phyloP scores from a whole-genome alignment of 139 green algal species.

The Chara braunii region DNA sequence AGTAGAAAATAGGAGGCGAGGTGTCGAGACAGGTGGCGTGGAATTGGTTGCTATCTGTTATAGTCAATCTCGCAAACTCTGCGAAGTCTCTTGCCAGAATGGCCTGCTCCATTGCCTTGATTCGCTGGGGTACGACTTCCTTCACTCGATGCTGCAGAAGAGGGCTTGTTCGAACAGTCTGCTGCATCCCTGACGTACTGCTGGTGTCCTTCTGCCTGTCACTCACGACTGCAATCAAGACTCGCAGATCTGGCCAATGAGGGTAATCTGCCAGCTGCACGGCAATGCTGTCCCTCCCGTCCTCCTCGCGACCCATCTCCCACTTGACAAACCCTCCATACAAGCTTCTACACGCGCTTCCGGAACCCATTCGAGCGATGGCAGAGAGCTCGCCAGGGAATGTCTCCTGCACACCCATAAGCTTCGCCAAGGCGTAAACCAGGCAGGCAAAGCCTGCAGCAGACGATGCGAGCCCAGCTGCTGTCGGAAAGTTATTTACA shows the following conservation, averaged over 20 bases:
- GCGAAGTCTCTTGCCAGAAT: conserved; percentile 30
- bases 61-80: conserved; percentile 28
- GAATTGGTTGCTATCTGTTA: conserved; percentile 45
- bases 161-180: conserved; percentile 24
- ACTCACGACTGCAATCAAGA: conserved; percentile 39
- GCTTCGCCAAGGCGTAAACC: conserved; percentile 29
- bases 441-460: conserved; percentile 41
- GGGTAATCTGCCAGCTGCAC: conserved; percentile 25
- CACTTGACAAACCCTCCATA: conserved; percentile 44
- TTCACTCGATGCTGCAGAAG: conserved; percentile 32
- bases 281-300: conserved; percentile 40
- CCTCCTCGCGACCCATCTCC: conserved; percentile 37
- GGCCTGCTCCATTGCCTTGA: conserved; percentile 36
- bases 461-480: conserved; percentile 42
- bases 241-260: conserved; percentile 41
- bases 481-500: conserved; percentile 41
- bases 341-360: conserved; percentile 39
- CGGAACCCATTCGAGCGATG: conserved; percentile 31
- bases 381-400: conserved; percentile 36
- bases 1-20: conserved; percentile 42
- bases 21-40: conserved; percentile 44
- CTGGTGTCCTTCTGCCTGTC: conserved; percentile 43
- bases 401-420: conserved; percentile 35
- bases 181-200: conserved; percentile 41
- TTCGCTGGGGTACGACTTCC: conserved; percentile 37